A percentile compares a stretch with the other conserved stretches of the same genome.
phyloP scores from a whole-genome alignment of 2,329 filamentous ascomycete genomes.

The Acrocalymma vagum region DNA sequence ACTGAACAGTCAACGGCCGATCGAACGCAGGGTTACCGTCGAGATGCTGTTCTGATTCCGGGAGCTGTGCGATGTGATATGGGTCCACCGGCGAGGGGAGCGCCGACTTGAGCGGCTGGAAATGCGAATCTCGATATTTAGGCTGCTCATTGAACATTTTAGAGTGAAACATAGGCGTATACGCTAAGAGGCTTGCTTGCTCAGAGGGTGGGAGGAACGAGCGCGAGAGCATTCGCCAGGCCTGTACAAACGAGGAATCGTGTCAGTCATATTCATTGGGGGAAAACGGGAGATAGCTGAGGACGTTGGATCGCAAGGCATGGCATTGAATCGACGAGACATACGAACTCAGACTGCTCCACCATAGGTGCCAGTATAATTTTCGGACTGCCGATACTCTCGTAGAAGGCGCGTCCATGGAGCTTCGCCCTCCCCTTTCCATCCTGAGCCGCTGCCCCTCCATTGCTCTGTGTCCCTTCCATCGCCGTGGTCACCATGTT shows the following conservation, averaged over 20 bases:
- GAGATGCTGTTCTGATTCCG: conserved; percentile 55
- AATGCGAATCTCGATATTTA: conserved; percentile 81
- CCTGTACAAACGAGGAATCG: conserved; percentile 64
- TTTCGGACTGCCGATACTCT: conserved; percentile 92
- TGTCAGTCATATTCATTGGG: conserved; percentile 13
- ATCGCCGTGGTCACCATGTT: neutral
- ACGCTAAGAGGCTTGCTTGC: conserved; percentile 74
- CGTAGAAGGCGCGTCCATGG: conserved; percentile 88
- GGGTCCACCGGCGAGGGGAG: conserved; percentile 44
- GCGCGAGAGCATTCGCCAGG: conserved; percentile 95
- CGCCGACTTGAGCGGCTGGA: conserved; percentile 69
- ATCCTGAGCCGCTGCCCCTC: conserved; percentile 8
- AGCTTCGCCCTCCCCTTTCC: conserved; percentile 63
- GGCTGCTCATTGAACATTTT: conserved; percentile 81
- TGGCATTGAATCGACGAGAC: conserved; percentile 49
- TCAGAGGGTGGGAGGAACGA: conserved; percentile 78
- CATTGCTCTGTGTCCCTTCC: conserved; percentile 13
- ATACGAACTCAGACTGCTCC: conserved; percentile 95
- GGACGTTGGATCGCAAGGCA: too few relatives aligned
- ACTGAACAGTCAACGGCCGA: conserved; percentile 92
- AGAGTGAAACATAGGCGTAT: conserved; percentile 96
- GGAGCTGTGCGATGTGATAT: conserved; percentile 43
- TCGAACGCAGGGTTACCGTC: conserved; percentile 89
- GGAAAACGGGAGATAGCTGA: neutral
- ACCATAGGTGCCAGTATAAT: conserved; percentile 96